Conservation (phyloP, 2,329 filamentous ascomycete species). For the Botryotinia calthae region DNA sequence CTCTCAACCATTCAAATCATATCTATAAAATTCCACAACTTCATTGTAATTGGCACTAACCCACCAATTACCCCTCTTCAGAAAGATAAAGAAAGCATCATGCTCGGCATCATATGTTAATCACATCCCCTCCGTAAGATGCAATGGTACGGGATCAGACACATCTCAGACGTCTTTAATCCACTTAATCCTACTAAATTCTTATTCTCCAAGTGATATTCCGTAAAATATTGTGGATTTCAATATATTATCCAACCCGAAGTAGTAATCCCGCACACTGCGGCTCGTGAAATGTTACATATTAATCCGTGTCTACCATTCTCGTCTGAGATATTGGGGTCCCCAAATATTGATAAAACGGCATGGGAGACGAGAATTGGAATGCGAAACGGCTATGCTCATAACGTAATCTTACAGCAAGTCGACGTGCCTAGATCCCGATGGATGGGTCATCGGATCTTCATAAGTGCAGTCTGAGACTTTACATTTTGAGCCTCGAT, state of each 20-base stretch:
- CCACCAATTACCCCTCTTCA: background rate
- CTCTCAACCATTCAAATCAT: background rate
- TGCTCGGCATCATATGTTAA: background rate
- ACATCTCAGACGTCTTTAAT: background rate
- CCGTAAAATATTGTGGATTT: background rate
- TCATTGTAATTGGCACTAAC: background rate
- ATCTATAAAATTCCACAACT: background rate
- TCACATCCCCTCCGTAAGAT: background rate
- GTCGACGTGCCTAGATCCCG: background rate
- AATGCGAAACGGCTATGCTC: background rate
- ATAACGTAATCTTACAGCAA: background rate
- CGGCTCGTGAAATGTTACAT: background rate
- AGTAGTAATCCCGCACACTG: conserved; percentile 1
- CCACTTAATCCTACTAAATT: background rate
- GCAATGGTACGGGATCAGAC: background rate
- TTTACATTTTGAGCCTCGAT: conserved; percentile 1
- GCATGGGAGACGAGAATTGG: background rate
- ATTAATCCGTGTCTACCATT: background rate
- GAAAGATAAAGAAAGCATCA: background rate
- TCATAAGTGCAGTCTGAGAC: background rate
- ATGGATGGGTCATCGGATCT: background rate
- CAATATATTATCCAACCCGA: background rate
- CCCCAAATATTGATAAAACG: background rate
- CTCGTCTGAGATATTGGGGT: background rate
- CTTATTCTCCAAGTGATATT: background rate